Base-by-base conservation (phyloP, 768 basidiomycete genomes). In the Udeniomyces megalosporus region DNA sequence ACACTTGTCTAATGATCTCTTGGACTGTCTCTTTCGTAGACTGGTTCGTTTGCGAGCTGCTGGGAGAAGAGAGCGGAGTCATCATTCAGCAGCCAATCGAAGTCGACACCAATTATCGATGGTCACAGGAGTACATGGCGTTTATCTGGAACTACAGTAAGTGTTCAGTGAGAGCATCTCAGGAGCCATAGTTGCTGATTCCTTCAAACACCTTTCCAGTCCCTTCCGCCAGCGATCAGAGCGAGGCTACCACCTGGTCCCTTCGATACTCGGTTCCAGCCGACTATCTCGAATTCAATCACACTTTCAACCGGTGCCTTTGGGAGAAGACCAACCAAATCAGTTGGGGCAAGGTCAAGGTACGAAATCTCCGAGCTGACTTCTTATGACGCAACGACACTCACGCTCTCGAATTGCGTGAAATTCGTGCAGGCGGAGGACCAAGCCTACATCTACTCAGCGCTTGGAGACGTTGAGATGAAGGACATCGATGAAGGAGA, bases 71-170 rank as follows among this genome's bases (percentile, higher is more conserved):
- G 17, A 17, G 17, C 10, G 10, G 63, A 65, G 34, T 51, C 58
- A 59, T 65, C 47, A 60, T 72, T 55, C 57, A 58, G 1, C 69
- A 69, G 52, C 68, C 67, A 1, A 65, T 72, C 34, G 64, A 64
- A n/a, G 42, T 34, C 22, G 64, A 68, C 17, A 70, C 68, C 62
- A 68, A 67, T 46, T 54, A 68, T 29, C 42, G 66, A 31, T 60
- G 62, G 62, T 65, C 63, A 10, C 59, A 66, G 46, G 59, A 59
- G 47, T 57, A 34, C 11, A 47, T 60, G 8, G 86, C 91, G 3
- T 78, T 96, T 68, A 92, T 91, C 32, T 97, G 95, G 87, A 93
- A 91, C 67, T 78, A 88, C 71, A 56, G 62, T 63, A 12, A 22
- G 62, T 52, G 10, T 42, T 17, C 15, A 14, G 14, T 22, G 1